Conservation (phyloP, 257 asterid genomes). For the Osmanthus fragrans region DNA sequence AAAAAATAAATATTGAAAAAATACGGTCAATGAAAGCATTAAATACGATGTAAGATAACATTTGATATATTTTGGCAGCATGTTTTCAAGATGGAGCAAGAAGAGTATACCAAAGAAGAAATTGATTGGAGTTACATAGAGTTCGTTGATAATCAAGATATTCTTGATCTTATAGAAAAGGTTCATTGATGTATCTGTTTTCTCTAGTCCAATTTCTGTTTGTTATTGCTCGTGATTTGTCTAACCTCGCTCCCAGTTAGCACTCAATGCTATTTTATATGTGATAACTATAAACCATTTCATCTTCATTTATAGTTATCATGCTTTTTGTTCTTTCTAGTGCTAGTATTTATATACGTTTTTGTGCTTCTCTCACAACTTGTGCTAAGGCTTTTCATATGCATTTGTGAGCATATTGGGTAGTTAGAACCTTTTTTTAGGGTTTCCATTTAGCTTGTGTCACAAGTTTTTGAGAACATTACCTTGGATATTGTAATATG, state of each 20-base stretch:
- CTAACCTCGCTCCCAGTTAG: neutral
- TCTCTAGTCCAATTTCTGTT: slow-evolving; percentile 3
- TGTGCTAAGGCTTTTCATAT: neutral
- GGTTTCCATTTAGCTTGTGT: slow-evolving; percentile 1
- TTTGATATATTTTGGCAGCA: slow-evolving; percentile 53
- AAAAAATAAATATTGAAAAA: neutral
- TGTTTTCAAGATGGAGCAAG: slow-evolving; percentile 96
- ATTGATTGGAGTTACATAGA: slow-evolving; percentile 95
- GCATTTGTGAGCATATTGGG: neutral
- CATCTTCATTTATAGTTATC: neutral
- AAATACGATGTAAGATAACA: slow-evolving; percentile 9
- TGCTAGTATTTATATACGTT: neutral
- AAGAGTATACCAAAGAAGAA: slow-evolving; percentile 87
- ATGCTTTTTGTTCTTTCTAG: slow-evolving; percentile 5
- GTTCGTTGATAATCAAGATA: slow-evolving; percentile 82
- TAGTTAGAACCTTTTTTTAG: neutral
- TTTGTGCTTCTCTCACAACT: slow-evolving; percentile 1
- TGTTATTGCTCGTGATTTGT: neutral
- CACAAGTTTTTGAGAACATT: neutral
- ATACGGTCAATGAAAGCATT: slow-evolving; percentile 1
- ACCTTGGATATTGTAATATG: neutral
- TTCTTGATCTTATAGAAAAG: slow-evolving; percentile 96
- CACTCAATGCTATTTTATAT: neutral
- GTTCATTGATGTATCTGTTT: slow-evolving; percentile 29
- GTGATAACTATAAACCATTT: slow-evolving; percentile 4